A percentile compares a stretch with the other conserved stretches of the same genome.
phyloP scores from a whole-genome alignment of 306 rosid genomes.

The Quercus ilex region DNA sequence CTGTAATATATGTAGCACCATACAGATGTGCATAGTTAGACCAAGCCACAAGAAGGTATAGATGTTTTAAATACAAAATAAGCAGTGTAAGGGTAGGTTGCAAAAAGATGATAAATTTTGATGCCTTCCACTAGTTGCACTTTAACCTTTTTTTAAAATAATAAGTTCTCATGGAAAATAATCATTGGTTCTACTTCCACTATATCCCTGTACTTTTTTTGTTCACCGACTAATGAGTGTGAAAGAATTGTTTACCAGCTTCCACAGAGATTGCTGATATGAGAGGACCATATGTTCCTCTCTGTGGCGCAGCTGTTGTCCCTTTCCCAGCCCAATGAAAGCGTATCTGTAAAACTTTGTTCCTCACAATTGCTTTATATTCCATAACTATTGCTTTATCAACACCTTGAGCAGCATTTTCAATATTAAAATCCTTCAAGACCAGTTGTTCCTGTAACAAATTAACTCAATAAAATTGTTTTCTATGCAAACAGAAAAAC shows the following conservation, averaged over 20 bases:
- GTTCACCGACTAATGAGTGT: neutral
- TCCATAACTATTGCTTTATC: conserved; percentile 33
- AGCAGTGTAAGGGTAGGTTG: neutral
- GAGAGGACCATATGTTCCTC: conserved; percentile 64
- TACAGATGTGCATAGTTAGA: neutral
- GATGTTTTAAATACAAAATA: neutral
- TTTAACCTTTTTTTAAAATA: too few relatives aligned
- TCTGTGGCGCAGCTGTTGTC: conserved; percentile 39
- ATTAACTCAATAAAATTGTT: conserved; percentile 10
- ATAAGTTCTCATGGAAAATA: too few relatives aligned
- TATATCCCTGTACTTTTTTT: neutral
- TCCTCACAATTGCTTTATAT: conserved; percentile 32
- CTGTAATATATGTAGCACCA: neutral
- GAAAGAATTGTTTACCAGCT: conserved; percentile 38
- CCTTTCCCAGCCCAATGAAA: conserved; percentile 75
- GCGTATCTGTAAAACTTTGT: conserved; percentile 39
- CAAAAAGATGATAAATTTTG: too few relatives aligned
- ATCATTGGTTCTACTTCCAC: too few relatives aligned
- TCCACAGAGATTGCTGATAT: conserved; percentile 58
- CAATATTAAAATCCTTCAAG: conserved; percentile 49
- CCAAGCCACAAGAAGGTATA: neutral
- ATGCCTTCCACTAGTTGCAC: too few relatives aligned
- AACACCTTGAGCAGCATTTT: conserved; percentile 29
- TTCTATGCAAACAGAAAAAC: neutral
- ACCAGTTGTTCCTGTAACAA: conserved; percentile 37